Evolutionary conservation across 805 yeast species (phyloP), one percentile per base, ranked within the genome.

Genomic region (Danielozyma ontarioensis): DNA sequence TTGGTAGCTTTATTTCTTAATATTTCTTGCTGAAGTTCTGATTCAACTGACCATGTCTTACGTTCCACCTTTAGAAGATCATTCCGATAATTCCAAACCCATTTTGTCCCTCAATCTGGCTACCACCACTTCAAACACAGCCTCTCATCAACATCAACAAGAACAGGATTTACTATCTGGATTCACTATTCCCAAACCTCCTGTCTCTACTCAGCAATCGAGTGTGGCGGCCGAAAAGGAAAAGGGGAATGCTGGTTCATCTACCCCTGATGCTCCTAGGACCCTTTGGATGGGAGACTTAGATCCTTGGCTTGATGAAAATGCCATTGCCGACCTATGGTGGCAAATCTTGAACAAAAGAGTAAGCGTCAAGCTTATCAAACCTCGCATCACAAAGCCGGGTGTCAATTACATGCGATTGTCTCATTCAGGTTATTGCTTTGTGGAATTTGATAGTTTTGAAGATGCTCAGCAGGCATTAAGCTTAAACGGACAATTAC

Each of bases 251-350:
- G 34, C 27, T 7, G 14, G 26, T 7, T 17, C 45, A 8, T 35
- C 41, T 3, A 45, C 45, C 13, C 34, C 44, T 2, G 57, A 51
- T n/a, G 68, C 73, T 12, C 87, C 94, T 17, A 69, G 82, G 39
- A 83, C 94, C 1, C 60, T 83, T 21, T 83, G 94, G 94, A 83
- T 83, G 94, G 94, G 94, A 8, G 93, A 83, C 55, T 62, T 83
- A 44, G 90, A 83, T 50, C 86, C 90, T 1, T 76, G 82, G 75
- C 74, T 82, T 48, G 86, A 80, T 50, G 93, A 83, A 51, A 64
- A 60, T 3, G 75, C 76, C 4, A 62, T 66, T 30, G 55, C 52
- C 17, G 64, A 68, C 31, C 62, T 76, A 29, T 64, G 85, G 55
- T 82, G 88, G 87, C 64, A 65, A 19, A 59, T 72, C 17, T 46